Evolutionary conservation across 306 rosid species (phyloP), one percentile per base, ranked within the genome.

Genomic region (Pyrus betulifolia): DNA sequence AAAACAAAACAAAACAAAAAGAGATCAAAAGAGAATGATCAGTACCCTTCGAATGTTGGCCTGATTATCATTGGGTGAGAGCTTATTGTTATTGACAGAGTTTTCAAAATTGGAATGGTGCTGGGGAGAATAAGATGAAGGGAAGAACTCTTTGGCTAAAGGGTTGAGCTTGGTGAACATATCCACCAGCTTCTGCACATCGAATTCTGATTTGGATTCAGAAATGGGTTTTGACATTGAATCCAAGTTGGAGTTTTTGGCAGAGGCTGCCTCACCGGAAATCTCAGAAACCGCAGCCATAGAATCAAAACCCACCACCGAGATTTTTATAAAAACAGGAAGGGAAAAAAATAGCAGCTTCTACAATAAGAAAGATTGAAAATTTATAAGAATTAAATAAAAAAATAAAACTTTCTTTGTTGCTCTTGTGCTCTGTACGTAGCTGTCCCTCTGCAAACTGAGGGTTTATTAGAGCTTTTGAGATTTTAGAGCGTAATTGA

Each of bases 261-360:
- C 78, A 82, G 93, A 83, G 57, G 85, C 85, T 62, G 81, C 88
- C 89, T 94, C 98, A 78, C 69, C 83, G 74, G 89, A 71, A 79
- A 90, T 80, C 87, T 89, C 97, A 85, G 91, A 94, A 83, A 92
- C 96, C 79, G 94, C 93, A 79, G 97, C 97, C 98, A 94, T 94
- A 63, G 88, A 83, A 82, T 81, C 86, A 75, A 79, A 85, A 69
- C 46, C 9, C 82, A 60, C 28, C 70, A 45, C 40, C 57, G 42
- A 81, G 62, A 17, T 55, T 27, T 8, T 13, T 51, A 51, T 5
- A 49, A 40, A 27, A 54, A 7, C 23, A 30, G 4, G 55, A 68
- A 64, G 69, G 4, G 17, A 2, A 60, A 2, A 27, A n/a, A 45
- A 49, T 21, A 66, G 79, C 8, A 54, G 13, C 67, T 65, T 28